A percentile compares a stretch with the other conserved stretches of the same genome.
Evolutionary conservation across 495 filamentous ascomycete species (phyloP).

Genomic region (Tuber umbilicatum): DNA sequence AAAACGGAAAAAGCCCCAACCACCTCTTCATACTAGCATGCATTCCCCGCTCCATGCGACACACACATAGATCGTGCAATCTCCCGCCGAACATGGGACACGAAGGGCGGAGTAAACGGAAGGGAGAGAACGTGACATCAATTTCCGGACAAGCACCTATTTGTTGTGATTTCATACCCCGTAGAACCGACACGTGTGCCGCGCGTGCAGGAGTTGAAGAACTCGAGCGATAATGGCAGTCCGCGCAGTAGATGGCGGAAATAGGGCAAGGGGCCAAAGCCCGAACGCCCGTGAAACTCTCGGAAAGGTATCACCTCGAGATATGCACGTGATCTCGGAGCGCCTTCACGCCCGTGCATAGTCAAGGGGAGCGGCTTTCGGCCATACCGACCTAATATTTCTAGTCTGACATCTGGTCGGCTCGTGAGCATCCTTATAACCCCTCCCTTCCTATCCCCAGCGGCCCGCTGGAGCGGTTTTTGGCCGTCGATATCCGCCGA

Average conservation of each 20-base stretch:
- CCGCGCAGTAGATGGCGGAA: no score
- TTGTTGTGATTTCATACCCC: no score
- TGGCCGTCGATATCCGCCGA: background rate
- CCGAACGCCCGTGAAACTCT: no score
- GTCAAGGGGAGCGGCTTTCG: constrained; percentile 18
- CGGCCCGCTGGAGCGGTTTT: background rate
- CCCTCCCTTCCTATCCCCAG: constrained; percentile 15
- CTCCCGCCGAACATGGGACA: background rate
- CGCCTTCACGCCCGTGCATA: background rate
- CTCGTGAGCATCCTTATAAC: constrained; percentile 9
- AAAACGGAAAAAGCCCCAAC: background rate
- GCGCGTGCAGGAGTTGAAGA: no score
- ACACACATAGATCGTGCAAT: background rate
- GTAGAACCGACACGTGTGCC: no score
- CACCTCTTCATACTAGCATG: background rate
- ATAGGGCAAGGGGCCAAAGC: no score
- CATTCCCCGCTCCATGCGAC: background rate
- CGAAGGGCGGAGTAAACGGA: background rate
- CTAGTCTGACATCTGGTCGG: constrained; percentile 3
- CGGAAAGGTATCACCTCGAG: no score
- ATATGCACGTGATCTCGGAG: background rate
- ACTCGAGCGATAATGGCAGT: no score
- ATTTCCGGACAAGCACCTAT: background rate
- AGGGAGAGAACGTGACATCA: background rate
- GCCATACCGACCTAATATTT: constrained; percentile 14